Evolutionary conservation across 345 rosid genomes (phyloP), one percentile per base, ranked within the genome.

Genomic region (Bruguiera parviflora): DNA sequence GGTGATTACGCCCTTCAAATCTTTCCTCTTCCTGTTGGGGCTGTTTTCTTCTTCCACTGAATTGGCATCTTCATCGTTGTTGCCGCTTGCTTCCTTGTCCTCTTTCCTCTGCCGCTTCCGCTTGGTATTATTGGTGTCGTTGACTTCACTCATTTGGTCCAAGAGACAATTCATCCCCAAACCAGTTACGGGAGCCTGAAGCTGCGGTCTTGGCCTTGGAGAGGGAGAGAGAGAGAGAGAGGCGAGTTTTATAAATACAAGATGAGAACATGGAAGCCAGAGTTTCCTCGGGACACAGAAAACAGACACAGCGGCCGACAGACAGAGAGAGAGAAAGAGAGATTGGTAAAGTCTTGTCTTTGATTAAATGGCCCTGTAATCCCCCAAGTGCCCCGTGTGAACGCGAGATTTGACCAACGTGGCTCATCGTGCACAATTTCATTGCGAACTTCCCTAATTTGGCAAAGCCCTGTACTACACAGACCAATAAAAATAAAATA

Each of bases 1-100:
- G 5, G 80, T 78, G 57, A 78, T 61, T 24, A 73, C 68, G 8
- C 79, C 73, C 64, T 68, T 75, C 58, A 78, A 59, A 43, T 64
- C 64, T 43, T 68, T 75, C 65, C 28, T 77, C 75, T 64, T 66
- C 49, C 52, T 60, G 11, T 43, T n/a, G 32, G 4, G 24, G 28
- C 62, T 43, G 58, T 43, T 15, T 15, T 61, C 74, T 56, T 46
- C 46, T 58, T 46, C 72, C 39, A 63, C 27, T 13, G 58, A 59
- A 47, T 47, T 37, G 67, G 6, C 16, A 55, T 5, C 64, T 57
- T 13, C 52, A 19, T 58, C 27, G 28, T 46, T 55, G 15, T 37
- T 33, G 46, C 21, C 4, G 49, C 53, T 43, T 13, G 21, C 32
- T 11, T 47, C 11, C n/a, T 16, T 35, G 9, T 29, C 55, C 6